Percentiles rank a stretch among this genome's conserved stretches.
Conservation (phyloP, 495 filamentous ascomycete species). For the Talaromyces ruber region DNA sequence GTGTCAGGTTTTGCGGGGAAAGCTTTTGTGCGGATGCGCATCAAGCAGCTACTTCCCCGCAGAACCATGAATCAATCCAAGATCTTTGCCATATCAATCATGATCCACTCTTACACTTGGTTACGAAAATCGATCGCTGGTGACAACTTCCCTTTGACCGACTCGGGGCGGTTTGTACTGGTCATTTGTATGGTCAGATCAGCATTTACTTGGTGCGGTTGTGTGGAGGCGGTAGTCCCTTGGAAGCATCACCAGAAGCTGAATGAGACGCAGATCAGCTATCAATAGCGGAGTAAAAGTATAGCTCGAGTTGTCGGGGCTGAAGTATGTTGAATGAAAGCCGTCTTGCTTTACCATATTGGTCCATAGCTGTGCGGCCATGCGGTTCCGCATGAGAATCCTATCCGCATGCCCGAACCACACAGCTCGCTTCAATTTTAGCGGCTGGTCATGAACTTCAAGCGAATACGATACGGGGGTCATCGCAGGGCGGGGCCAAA, state of each 20-base stretch:
- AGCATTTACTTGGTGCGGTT: neutral
- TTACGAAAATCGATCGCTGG: neutral
- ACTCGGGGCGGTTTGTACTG: neutral
- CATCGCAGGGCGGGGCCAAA: neutral
- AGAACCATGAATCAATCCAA: neutral
- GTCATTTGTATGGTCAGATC: neutral
- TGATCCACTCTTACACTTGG: neutral
- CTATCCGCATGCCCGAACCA: constrained; percentile 1
- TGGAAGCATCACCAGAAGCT: neutral
- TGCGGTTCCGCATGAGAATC: neutral
- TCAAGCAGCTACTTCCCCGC: neutral
- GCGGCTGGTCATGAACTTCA: neutral
- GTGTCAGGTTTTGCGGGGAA: neutral
- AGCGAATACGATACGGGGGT: neutral
- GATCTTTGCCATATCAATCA: neutral
- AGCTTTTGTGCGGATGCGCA: neutral
- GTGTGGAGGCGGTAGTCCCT: neutral
- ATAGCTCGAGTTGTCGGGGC: neutral
- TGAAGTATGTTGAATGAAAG: neutral
- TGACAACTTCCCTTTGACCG: neutral
- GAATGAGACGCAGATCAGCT: neutral
- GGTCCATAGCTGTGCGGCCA: neutral
- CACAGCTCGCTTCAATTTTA: neutral
- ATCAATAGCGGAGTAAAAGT: neutral
- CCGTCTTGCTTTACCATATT: neutral